Percentiles rank a stretch among this genome's conserved stretches.
These are phyloP conservation scores for Nematodospora valgi DNA, from an alignment of 805 yeast genomes.

Conservation along the genomic window DNA sequence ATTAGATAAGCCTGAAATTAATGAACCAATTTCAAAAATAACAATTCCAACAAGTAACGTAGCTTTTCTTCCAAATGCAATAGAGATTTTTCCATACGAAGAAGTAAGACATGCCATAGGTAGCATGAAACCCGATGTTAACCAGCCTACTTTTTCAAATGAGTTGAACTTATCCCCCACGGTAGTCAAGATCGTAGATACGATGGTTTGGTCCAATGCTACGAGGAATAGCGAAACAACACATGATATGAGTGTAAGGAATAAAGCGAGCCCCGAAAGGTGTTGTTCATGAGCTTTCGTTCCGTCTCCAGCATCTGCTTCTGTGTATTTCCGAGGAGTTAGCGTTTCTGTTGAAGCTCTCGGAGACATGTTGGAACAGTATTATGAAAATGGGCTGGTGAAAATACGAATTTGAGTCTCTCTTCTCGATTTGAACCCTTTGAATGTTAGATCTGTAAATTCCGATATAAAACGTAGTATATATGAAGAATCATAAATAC, in stretches of 20 bases:
- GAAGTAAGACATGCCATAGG: conserved; percentile 53
- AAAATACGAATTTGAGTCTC: too few species aligned
- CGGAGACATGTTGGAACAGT: too few species aligned
- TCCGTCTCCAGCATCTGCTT: conserved; percentile 43
- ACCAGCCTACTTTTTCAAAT: conserved; percentile 57
- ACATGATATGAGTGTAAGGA: conserved; percentile 23
- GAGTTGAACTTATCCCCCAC: conserved; percentile 49
- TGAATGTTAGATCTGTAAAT: too few species aligned
- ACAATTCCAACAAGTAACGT: conserved; percentile 46
- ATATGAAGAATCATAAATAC: too few species aligned
- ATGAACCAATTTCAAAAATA: conserved; percentile 61
- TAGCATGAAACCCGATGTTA: conserved; percentile 51
- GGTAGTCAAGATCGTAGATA: conserved; percentile 45
- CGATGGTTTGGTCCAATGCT: conserved; percentile 62
- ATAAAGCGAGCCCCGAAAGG: conserved; percentile 24
- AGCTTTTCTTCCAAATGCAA: conserved; percentile 55
- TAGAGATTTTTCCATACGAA: conserved; percentile 56
- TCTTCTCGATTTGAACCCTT: too few species aligned
- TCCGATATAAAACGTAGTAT: too few species aligned
- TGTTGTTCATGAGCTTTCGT: conserved; percentile 34
- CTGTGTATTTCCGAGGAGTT: conserved; percentile 27
- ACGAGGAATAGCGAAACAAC: conserved; percentile 31
- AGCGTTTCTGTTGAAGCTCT: too few species aligned
- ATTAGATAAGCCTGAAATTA: conserved; percentile 52
- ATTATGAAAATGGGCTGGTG: too few species aligned